Conservation (phyloP, 2,329 filamentous ascomycete genomes). For the Aspergillus vadensis region DNA sequence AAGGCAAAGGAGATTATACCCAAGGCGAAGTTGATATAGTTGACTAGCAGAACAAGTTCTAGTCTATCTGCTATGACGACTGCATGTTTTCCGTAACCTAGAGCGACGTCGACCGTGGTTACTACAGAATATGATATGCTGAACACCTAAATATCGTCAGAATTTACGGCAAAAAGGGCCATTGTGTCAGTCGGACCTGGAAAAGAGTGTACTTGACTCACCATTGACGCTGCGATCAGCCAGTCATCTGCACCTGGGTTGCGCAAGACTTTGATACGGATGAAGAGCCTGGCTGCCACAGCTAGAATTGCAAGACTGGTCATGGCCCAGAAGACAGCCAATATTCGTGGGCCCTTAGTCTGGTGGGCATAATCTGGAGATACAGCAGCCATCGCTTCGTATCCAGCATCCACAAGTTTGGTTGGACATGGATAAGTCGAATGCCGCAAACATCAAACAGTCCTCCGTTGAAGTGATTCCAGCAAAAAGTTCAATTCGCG, state of each 20-base stretch:
- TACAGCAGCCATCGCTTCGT: not conserved
- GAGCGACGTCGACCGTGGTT: constrained; percentile 34
- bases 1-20: constrained; percentile 29
- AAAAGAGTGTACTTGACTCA: constrained; percentile 6
- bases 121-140: constrained; percentile 18
- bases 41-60: constrained; percentile 24
- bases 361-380: constrained; percentile 17
- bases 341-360: constrained; percentile 31
- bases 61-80: constrained; percentile 32
- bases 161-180: no score
- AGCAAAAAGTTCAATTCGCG: not conserved
- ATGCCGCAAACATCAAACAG: not conserved
- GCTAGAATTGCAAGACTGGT: constrained; percentile 32
- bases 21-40: constrained; percentile 25
- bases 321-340: constrained; percentile 34
- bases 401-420: not conserved
- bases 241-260: constrained; percentile 40
- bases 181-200: no score
- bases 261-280: constrained; percentile 30
- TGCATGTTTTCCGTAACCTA: constrained; percentile 45
- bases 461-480: not conserved
- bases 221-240: constrained; percentile 36
- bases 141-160: constrained; percentile 3
- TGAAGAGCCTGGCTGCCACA: constrained; percentile 35
- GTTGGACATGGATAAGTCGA: not conserved